Evolutionary conservation across 2,329 filamentous ascomycete genomes (phyloP).

Genomic region (Plectosphaerella cucumerina): DNA sequence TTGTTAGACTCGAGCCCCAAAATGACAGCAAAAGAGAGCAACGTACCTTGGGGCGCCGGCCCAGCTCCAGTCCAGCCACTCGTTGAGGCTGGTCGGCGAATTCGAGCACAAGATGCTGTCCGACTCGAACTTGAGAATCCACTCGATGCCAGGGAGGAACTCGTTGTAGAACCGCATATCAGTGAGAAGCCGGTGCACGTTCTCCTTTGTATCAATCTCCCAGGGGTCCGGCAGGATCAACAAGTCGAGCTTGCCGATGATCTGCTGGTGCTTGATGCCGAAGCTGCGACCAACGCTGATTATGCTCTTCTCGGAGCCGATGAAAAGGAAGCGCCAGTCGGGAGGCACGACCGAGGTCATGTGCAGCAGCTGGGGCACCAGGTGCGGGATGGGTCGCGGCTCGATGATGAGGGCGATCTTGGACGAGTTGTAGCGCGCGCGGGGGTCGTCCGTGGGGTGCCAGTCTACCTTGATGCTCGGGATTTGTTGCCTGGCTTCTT

Average conservation of each 20-base stretch:
- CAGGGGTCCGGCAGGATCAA: constrained; percentile 43
- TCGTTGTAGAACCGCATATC: constrained; percentile 49
- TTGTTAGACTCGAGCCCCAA: not conserved
- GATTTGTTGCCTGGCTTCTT: constrained; percentile 34
- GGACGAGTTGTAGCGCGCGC: constrained; percentile 37
- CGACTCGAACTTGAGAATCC: constrained; percentile 50
- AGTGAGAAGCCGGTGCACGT: constrained; percentile 43
- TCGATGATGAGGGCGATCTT: constrained; percentile 52
- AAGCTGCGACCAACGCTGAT: constrained; percentile 38
- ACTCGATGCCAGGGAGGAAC: constrained; percentile 45
- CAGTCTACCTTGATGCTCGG: constrained; percentile 36
- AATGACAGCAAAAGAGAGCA: not conserved
- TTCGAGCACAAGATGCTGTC: constrained; percentile 54
- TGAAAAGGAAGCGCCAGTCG: constrained; percentile 53
- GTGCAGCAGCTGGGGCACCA: constrained; percentile 46
- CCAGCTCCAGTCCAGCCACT: constrained; percentile 52
- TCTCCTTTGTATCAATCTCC: constrained; percentile 41
- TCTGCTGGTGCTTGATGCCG: constrained; percentile 43
- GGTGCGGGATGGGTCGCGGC: constrained; percentile 40
- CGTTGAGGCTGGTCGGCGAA: constrained; percentile 44
- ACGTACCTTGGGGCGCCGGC: constrained; percentile 45
- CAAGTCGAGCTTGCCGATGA: constrained; percentile 47
- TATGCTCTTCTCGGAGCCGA: constrained; percentile 45
- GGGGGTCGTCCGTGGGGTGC: constrained; percentile 24
- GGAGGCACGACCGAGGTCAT: constrained; percentile 50